Conservation (phyloP, 2,329 filamentous ascomycete genomes). For the Cordyceps tenuipes region DNA sequence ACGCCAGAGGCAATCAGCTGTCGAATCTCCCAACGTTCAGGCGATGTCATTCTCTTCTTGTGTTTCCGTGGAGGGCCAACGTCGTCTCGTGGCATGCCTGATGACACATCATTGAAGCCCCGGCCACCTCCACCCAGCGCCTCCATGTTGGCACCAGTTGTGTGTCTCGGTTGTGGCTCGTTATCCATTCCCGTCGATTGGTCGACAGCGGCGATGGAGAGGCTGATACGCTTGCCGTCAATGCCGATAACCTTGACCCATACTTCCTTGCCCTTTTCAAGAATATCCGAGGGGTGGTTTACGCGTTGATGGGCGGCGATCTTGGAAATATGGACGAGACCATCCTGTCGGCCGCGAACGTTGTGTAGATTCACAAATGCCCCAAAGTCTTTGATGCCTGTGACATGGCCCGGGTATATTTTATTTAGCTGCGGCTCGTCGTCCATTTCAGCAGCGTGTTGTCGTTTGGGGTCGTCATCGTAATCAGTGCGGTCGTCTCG, state of each 20-base stretch:
- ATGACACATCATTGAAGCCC: slow-evolving; percentile 41
- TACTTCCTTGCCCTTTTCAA: slow-evolving; percentile 71
- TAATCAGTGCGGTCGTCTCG: slow-evolving; percentile 35
- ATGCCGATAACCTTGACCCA: slow-evolving; percentile 91
- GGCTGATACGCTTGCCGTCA: slow-evolving; percentile 69
- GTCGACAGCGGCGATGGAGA: slow-evolving; percentile 97
- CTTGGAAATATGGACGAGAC: slow-evolving; percentile 86
- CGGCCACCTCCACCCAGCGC: slow-evolving; percentile 60
- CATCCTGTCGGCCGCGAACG: slow-evolving; percentile 81
- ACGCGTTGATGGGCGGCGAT: slow-evolving; percentile 79
- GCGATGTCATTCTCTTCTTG: slow-evolving; percentile 91
- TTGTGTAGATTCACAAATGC: slow-evolving; percentile 89
- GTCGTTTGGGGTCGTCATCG: slow-evolving; percentile 55
- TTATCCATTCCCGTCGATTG: slow-evolving; percentile 80
- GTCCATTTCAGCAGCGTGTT: slow-evolving; percentile 68
- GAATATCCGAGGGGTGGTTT: slow-evolving; percentile 82
- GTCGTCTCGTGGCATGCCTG: slow-evolving; percentile 29
- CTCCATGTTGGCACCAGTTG: slow-evolving; percentile 86
- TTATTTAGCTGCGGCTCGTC: slow-evolving; percentile 76
- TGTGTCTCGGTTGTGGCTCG: slow-evolving; percentile 66
- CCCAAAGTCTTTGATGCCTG: slow-evolving; percentile 90
- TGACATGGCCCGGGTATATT: slow-evolving; percentile 82
- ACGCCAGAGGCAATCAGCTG: slow-evolving; percentile 94
- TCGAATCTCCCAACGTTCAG: slow-evolving; percentile 94
- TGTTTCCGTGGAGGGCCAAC: slow-evolving; percentile 44